Conservation (phyloP, 2,329 filamentous ascomycete genomes). For the Fragosphaeria purpurea region DNA sequence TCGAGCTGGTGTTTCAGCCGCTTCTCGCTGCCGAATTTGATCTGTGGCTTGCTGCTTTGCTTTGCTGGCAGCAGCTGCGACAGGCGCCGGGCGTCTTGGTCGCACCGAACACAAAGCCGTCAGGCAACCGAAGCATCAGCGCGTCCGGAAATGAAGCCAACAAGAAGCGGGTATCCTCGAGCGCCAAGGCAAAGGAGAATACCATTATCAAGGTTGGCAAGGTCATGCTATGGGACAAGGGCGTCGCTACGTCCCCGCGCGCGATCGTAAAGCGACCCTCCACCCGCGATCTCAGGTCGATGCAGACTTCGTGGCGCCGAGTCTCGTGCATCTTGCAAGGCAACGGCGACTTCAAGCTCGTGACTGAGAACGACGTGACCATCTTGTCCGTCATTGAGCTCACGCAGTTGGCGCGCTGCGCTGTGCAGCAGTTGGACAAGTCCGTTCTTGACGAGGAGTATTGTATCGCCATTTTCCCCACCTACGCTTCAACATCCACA, state of each 20-base stretch:
- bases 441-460: conserved; percentile 89
- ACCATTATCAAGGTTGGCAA: conserved; percentile 94
- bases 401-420: conserved; percentile 77
- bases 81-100: conserved; percentile 26
- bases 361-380: conserved; percentile 73
- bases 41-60: conserved; percentile 67
- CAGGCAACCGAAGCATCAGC: conserved; percentile 24
- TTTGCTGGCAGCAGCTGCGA: conserved; percentile 72
- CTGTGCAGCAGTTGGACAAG: conserved; percentile 79
- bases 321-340: conserved; percentile 92
- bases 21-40: conserved; percentile 57
- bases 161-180: conserved; percentile 28
- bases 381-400: conserved; percentile 77
- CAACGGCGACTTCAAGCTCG: conserved; percentile 86
- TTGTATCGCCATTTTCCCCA: conserved; percentile 91
- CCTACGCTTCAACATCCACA: conserved; percentile 68
- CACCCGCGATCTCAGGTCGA: conserved; percentile 43
- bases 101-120: conserved; percentile 29
- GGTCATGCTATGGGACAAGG: conserved; percentile 84
- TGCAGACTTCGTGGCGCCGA: conserved; percentile 62
- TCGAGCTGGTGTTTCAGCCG: conserved; percentile 57
- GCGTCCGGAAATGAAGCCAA: conserved; percentile 28
- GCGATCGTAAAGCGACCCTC: conserved; percentile 48
- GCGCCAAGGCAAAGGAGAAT: conserved; percentile 48
- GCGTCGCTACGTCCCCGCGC: conserved; percentile 42